These are phyloP conservation scores for Cytospora piceicola DNA, from an alignment of 2,329 filamentous ascomycete genomes.

Conservation along the genomic window DNA sequence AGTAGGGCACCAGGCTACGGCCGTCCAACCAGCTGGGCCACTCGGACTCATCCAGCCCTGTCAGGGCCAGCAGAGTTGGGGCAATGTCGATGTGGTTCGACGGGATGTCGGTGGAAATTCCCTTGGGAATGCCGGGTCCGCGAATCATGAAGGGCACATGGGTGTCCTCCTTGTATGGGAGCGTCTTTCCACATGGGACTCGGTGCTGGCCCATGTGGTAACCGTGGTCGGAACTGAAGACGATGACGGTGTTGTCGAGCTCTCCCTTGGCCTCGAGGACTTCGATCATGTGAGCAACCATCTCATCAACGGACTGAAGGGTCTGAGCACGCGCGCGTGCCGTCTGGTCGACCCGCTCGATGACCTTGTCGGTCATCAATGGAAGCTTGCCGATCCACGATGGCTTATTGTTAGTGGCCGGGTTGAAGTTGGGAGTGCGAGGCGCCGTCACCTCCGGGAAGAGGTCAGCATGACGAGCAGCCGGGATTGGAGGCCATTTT, in stretches of 20 bases:
- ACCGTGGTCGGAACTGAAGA: conserved; percentile 29
- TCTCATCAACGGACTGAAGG: conserved; percentile 49
- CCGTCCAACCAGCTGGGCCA: conserved; percentile 31
- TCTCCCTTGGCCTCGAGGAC: conserved; percentile 32
- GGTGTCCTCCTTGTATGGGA: conserved; percentile 62
- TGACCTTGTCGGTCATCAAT: conserved; percentile 23
- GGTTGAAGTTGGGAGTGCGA: conserved; percentile 68
- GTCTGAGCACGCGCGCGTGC: conserved; percentile 50
- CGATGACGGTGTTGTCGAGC: conserved; percentile 29
- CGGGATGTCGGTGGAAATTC: conserved; percentile 48
- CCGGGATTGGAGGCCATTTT: conserved; percentile 54
- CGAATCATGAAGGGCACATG: conserved; percentile 63
- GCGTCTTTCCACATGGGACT: conserved; percentile 49
- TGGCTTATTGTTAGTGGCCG: conserved; percentile 46
- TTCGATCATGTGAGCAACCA: conserved; percentile 45
- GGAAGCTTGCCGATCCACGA: conserved; percentile 34
- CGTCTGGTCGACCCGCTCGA: conserved; percentile 40
- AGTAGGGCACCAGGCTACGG: conserved; percentile 48
- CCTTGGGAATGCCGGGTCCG: conserved; percentile 57
- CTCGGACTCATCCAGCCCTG: conserved; percentile 41
- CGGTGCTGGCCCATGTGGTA: conserved; percentile 30
- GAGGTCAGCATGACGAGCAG: conserved; percentile 63
- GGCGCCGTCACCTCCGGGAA: conserved; percentile 65
- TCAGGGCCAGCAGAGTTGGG: conserved; percentile 59
- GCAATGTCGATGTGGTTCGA: conserved; percentile 68